Evolutionary conservation across 2,329 filamentous ascomycete genomes (phyloP).

Genomic region (Hypoxylon sp.): DNA sequence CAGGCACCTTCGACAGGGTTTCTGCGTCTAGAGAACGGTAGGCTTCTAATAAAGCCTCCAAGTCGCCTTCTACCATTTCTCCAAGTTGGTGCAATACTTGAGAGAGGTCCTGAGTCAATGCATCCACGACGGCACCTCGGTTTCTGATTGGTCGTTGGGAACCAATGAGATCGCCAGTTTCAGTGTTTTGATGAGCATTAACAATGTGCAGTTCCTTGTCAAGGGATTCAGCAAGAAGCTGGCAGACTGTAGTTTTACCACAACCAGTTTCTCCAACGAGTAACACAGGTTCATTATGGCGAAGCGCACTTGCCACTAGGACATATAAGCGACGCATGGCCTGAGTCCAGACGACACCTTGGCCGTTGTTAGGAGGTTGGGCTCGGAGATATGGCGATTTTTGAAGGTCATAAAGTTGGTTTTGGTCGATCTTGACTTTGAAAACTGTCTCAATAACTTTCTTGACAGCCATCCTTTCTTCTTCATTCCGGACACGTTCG

Average conservation of each 20-base stretch:
- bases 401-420: slow-evolving; percentile 73
- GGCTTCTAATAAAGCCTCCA: slow-evolving; percentile 65
- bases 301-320: slow-evolving; percentile 84
- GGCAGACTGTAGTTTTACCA: slow-evolving; percentile 96
- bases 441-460: slow-evolving; percentile 89
- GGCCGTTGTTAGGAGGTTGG: slow-evolving; percentile 57
- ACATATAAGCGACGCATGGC: slow-evolving; percentile 93
- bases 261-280: slow-evolving; percentile 97
- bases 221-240: slow-evolving; percentile 85
- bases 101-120: slow-evolving; percentile 69
- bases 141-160: slow-evolving; percentile 93
- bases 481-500: slow-evolving; percentile 90
- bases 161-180: slow-evolving; percentile 96
- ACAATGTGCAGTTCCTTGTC: slow-evolving; percentile 83
- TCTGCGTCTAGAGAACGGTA: slow-evolving; percentile 64
- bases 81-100: slow-evolving; percentile 55
- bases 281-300: slow-evolving; percentile 91
- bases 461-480: slow-evolving; percentile 86
- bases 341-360: slow-evolving; percentile 88
- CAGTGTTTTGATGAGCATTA: slow-evolving; percentile 97
- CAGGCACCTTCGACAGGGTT: slow-evolving; percentile 56
- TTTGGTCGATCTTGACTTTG: slow-evolving; percentile 81
- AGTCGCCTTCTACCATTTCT: slow-evolving; percentile 50
- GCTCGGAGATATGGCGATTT: slow-evolving; percentile 64
- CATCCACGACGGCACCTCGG: slow-evolving; percentile 73